Evolutionary conservation across 2,329 filamentous ascomycete genomes (phyloP).

Genomic region (Colletotrichum shisoi): DNA sequence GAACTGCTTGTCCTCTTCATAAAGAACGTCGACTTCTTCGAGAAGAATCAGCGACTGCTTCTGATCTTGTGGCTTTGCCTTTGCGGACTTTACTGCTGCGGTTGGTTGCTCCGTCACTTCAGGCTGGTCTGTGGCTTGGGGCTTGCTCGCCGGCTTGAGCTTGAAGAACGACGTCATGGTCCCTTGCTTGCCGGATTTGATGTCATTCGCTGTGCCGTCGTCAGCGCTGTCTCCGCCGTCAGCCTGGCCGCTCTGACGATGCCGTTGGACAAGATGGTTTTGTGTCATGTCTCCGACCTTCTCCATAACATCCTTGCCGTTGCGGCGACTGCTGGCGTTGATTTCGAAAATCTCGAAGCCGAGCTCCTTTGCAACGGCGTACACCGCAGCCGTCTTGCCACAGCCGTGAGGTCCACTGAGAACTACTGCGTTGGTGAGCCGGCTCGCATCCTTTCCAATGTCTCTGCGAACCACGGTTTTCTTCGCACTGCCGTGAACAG

Average conservation of each 20-base stretch:
- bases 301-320: constrained; percentile 88
- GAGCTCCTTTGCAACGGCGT: constrained; percentile 89
- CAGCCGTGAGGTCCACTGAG: constrained; percentile 89
- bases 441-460: constrained; percentile 55
- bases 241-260: constrained; percentile 48
- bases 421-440: constrained; percentile 78
- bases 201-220: constrained; percentile 62
- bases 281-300: constrained; percentile 95
- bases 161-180: constrained; percentile 86
- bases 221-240: constrained; percentile 48
- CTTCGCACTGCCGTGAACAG: constrained; percentile 53
- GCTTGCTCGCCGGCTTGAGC: constrained; percentile 52
- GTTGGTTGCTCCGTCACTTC: constrained; percentile 39
- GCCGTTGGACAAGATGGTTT: constrained; percentile 81
- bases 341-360: constrained; percentile 96
- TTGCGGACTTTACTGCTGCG: constrained; percentile 23
- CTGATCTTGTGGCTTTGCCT: constrained; percentile 61
- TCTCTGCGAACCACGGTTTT: constrained; percentile 64
- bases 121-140: constrained; percentile 40
- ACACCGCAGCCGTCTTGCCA: constrained; percentile 91
- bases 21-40: constrained; percentile 92
- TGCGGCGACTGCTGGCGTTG: constrained; percentile 81
- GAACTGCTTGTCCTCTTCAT: constrained; percentile 95
- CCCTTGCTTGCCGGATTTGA: constrained; percentile 75
- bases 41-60: constrained; percentile 94